Evolutionary conservation across 2,329 filamentous ascomycete species (phyloP), one percentile per base, ranked within the genome.

Genomic region (Botrytis elliptica): DNA sequence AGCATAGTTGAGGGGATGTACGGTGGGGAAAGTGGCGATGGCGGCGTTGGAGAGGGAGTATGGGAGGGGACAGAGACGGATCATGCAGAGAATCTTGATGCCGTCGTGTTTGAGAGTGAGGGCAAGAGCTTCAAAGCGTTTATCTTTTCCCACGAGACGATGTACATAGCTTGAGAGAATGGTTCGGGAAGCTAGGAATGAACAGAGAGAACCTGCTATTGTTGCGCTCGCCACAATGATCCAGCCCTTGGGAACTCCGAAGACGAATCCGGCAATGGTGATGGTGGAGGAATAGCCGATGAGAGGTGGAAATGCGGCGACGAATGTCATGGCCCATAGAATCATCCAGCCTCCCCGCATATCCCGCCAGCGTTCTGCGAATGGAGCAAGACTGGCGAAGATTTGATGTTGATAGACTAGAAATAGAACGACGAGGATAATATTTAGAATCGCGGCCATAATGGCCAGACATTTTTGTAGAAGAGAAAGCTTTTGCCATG

Each of bases 11-110:
- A 87, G 82, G 59, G 93, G 92, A 38, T 91, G 88, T 49, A 99
- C 93, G 46, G 92, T 97, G 4, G 95, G 95, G 75, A 99, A 95
- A 1, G 96, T 98, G 44, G 94, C 94, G 72, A 99, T 89, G 75
- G 97, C 97, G 69, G 94, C 96, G 81, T 99, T 99, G 81, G 93
- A 95, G 77, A 98, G 85, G 70, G 93, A 96, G 82, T 97, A 99
- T 22, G 96, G 96, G 75, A 99, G 82, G 2, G 96, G 96, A 80
- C 95, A 98, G 76, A 98, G 88, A 44, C 96, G 89, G 78, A 99
- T 96, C 88, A 96, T 97, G 76, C 93, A 91, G 64, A 99, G 87
- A 71, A 98, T 90, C 79, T 94, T 92, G 70, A 99, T 83, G 0
- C 96, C 96, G 80, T 99, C 96, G 80, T 93, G 91, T 77, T 97